These are phyloP conservation scores for Odonthalia washingtoniensis DNA, from an alignment of 31 red algal genomes.

Conservation along the genomic window DNA sequence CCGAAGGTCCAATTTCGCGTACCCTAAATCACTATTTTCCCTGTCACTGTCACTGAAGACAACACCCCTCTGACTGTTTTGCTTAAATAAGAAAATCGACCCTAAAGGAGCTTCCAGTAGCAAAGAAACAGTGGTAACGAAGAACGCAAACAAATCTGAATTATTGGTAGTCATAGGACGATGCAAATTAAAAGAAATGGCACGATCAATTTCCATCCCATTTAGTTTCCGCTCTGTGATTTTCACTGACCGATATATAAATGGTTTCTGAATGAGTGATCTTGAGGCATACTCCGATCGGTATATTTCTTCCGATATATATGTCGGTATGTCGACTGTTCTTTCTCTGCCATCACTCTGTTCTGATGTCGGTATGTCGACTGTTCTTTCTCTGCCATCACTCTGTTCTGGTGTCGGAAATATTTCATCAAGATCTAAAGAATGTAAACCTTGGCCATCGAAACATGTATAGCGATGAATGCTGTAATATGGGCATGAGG, in stretches of 20 bases:
- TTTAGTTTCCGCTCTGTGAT: background rate
- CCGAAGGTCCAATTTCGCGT: background rate
- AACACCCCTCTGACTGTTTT: background rate
- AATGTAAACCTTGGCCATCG: no score
- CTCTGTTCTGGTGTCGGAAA: no score
- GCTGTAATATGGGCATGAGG: no score
- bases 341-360: no score
- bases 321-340: no score
- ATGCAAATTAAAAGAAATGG: slow-evolving; percentile 3
- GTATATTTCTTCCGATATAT: slow-evolving; percentile 22
- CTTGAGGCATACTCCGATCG: slow-evolving; percentile 3
- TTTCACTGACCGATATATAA: slow-evolving; percentile 13
- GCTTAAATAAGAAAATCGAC: background rate
- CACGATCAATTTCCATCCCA: background rate
- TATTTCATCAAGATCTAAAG: no score
- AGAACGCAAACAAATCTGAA: background rate
- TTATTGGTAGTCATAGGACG: background rate
- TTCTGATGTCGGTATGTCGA: no score
- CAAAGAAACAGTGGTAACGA: slow-evolving; percentile 8
- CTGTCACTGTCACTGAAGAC: no score
- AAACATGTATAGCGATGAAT: no score
- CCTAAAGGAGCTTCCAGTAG: background rate
- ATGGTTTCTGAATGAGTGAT: background rate
- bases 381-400: no score
- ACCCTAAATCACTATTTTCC: background rate